These are phyloP conservation scores for Aspergillus heteromorphus DNA, from an alignment of 495 filamentous ascomycete species.

Conservation along the genomic window DNA sequence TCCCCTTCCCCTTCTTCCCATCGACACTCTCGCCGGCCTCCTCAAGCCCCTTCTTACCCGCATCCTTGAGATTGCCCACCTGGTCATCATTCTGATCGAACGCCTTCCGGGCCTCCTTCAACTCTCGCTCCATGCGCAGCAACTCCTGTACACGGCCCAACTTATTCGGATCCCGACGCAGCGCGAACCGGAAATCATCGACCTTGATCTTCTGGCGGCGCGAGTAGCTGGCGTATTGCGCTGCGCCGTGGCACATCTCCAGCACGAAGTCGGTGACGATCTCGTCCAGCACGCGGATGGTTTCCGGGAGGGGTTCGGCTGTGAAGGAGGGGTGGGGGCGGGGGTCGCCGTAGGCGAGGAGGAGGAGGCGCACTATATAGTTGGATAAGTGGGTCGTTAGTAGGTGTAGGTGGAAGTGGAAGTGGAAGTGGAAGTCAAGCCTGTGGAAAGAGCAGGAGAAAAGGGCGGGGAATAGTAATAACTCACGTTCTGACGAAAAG, in stretches of 20 bases:
- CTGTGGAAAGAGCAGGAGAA: not conserved
- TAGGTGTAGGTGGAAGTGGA: not conserved
- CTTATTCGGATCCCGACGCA: conserved; percentile 76
- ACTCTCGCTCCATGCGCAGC: conserved; percentile 70
- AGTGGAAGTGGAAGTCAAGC: not conserved
- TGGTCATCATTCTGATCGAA: conserved; percentile 55
- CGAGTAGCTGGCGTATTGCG: conserved; percentile 71
- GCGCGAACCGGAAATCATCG: conserved; percentile 92
- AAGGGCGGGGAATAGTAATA: not conserved
- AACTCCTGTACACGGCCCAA: conserved; percentile 87
- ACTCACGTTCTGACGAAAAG: conserved; percentile 74
- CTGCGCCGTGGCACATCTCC: conserved; percentile 83
- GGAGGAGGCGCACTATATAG: conserved; percentile 63
- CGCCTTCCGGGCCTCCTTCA: conserved; percentile 69
- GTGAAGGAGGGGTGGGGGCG: conserved; percentile 38
- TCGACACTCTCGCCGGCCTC: conserved; percentile 12
- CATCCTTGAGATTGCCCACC: conserved; percentile 36
- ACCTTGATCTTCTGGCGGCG: conserved; percentile 94
- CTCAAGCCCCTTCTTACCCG: conserved; percentile 33
- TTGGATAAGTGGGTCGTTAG: not conserved
- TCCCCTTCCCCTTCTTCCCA: conserved; percentile 36
- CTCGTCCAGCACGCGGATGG: conserved; percentile 83
- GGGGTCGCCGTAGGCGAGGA: conserved; percentile 82
- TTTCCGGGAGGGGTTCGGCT: conserved; percentile 65
- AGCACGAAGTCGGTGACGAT: conserved; percentile 89